Base-by-base conservation (phyloP, 2,329 filamentous ascomycete species). In the Aspergillus uvarum region DNA sequence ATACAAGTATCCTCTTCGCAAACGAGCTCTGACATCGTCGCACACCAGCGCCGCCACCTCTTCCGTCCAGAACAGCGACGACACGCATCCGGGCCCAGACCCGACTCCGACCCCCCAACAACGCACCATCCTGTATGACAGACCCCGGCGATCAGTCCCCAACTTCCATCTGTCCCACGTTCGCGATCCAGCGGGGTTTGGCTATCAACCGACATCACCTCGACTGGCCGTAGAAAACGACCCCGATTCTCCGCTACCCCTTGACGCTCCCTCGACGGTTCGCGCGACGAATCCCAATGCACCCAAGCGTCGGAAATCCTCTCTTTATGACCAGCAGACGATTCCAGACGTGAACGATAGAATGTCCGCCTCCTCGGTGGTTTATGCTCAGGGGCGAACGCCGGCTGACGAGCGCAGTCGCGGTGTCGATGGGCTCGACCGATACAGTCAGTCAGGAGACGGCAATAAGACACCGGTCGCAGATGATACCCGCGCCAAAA, bases 1-100 rank as follows among this genome's bases (percentile, higher is more conserved):
- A 49, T 67, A 63, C 55, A 62, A 64, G 44, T 59, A 60, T 35
- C 66, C 65, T 29, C 65, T 63, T 56, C 68, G 60, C 62, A 66
- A 59, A 47, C 55, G 63, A 59, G 64, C 62, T 44, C 51, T 68
- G 50, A 65, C 65, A 47, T 66, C 69, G 48, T 66, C 69, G 47
- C 67, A 65, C 59, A 50, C 62, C 62, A 65, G 63, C 59, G 59
- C 59, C 47, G 38, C 38, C 32, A 35, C 10, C 38, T 5, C 38
- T 44, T 51, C 59, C 50, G 42, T 48, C 38, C 42, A 47, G 42
- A 62, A 58, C 54, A 16, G 80, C 66, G 80, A 83, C 74, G 79
- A 80, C 68, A 81, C 78, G 31, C 77, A 75, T 59, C 72, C 76
- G 67, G 82, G 81, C 60, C 81, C 82, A 50, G 81, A 81, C 54